phyloP scores from a whole-genome alignment of 2,329 filamentous ascomycete species.

The Penicillium decumbens region DNA sequence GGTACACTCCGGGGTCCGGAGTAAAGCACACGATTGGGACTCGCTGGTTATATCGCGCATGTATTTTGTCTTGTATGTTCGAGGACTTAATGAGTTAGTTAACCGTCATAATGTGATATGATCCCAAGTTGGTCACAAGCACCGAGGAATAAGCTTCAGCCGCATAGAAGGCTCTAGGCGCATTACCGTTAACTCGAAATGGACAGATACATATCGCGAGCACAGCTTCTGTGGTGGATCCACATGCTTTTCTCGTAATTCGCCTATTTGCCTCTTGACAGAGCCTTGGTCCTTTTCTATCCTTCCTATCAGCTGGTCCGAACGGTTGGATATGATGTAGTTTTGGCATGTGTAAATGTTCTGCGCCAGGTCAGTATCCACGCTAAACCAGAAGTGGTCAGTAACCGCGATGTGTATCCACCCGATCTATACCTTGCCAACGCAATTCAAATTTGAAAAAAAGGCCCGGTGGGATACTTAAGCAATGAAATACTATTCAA shows the following conservation, averaged over 20 bases:
- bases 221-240: not conserved
- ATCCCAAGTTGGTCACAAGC: not conserved
- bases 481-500: too few species aligned
- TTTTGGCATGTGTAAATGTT: not conserved
- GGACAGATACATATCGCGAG: slow-evolving; percentile 4
- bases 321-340: not conserved
- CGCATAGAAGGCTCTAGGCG: not conserved
- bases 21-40: slow-evolving; percentile 4
- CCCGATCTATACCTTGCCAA: slow-evolving; percentile 1
- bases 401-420: slow-evolving; percentile 22
- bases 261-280: not conserved
- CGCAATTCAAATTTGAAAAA: not conserved
- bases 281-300: not conserved
- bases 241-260: not conserved
- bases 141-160: not conserved
- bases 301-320: not conserved
- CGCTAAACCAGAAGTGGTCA: slow-evolving; percentile 28
- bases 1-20: slow-evolving; percentile 17
- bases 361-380: not conserved
- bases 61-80: not conserved
- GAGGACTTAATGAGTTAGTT: too few species aligned
- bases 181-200: not conserved
- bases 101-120: not conserved
- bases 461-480: not conserved
- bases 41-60: not conserved